Conservation (phyloP, 1,284 basidiomycete genomes). For the Pascua sp. region DNA sequence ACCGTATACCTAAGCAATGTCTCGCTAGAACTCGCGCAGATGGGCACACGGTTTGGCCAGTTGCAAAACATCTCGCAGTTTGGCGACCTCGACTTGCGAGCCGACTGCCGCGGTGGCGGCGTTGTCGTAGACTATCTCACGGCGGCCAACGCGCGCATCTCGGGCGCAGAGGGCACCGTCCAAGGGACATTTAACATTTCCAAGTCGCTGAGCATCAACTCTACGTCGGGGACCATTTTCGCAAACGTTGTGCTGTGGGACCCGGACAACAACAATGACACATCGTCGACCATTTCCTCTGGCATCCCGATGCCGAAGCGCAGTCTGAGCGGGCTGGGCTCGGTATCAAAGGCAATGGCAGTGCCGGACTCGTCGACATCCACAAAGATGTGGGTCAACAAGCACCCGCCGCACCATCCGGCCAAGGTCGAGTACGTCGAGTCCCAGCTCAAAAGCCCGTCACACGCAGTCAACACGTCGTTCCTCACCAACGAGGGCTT, state of each 20-base stretch:
- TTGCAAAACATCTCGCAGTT: slow-evolving; percentile 32
- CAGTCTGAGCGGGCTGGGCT: no score
- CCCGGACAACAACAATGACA: slow-evolving; percentile 19
- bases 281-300: slow-evolving; percentile 12
- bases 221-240: slow-evolving; percentile 37
- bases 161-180: slow-evolving; percentile 33
- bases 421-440: background rate
- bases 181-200: slow-evolving; percentile 45
- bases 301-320: slow-evolving; percentile 11
- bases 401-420: background rate
- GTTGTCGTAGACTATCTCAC: slow-evolving; percentile 34
- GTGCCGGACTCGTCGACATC: background rate
- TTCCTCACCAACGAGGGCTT: slow-evolving; percentile 42
- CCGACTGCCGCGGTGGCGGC: slow-evolving; percentile 29
- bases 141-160: slow-evolving; percentile 29
- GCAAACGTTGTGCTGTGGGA: slow-evolving; percentile 42
- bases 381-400: background rate
- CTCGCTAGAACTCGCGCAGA: slow-evolving; percentile 31
- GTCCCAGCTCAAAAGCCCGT: slow-evolving; percentile 5
- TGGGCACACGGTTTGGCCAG: slow-evolving; percentile 42
- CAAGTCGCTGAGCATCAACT: slow-evolving; percentile 37
- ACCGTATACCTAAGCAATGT: slow-evolving; percentile 25
- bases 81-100: slow-evolving; percentile 26
- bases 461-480: slow-evolving; percentile 31
- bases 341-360: background rate